Conservation (phyloP, 1,284 basidiomycete species). For the Malassezia vespertilionis region DNA sequence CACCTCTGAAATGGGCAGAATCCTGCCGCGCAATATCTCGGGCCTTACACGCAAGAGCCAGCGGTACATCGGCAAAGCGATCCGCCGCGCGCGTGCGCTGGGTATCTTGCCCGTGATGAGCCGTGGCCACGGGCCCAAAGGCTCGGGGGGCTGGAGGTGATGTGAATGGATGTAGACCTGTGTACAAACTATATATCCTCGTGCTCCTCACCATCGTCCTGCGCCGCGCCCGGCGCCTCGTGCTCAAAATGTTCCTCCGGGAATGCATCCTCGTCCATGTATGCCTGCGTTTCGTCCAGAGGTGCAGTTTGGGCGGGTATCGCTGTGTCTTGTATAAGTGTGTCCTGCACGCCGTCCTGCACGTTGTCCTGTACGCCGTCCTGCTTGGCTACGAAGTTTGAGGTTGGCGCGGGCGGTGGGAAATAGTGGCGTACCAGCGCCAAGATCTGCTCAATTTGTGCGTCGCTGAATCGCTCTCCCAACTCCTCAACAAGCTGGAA, state of each 20-base stretch:
- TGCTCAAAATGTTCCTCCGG: constrained; percentile 20
- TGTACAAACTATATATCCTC: no score
- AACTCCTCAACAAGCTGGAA: constrained; percentile 60
- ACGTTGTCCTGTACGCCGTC: no score
- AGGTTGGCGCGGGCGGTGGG: not conserved
- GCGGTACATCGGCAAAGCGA: constrained; percentile 69
- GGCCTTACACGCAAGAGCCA: constrained; percentile 71
- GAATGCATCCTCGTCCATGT: constrained; percentile 16
- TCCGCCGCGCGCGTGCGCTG: constrained; percentile 83
- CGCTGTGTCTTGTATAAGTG: no score
- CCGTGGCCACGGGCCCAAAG: constrained; percentile 20
- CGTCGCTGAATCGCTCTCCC: constrained; percentile 14
- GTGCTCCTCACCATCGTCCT: constrained; percentile 10
- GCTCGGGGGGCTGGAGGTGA: constrained; percentile 13
- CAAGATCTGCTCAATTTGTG: constrained; percentile 15
- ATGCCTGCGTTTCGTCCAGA: no score
- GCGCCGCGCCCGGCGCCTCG: constrained; percentile 1
- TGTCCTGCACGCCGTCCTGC: no score
- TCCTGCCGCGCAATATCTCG: constrained; percentile 61
- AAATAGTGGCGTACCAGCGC: constrained; percentile 7
- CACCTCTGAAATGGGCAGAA: constrained; percentile 74
- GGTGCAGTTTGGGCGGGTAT: no score
- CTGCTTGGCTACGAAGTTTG: no score
- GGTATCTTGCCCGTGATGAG: constrained; percentile 60
- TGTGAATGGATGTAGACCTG: not conserved